These are phyloP conservation scores for Aureobasidium sp. DNA, from an alignment of 2,329 filamentous ascomycete species.

Conservation along the genomic window DNA sequence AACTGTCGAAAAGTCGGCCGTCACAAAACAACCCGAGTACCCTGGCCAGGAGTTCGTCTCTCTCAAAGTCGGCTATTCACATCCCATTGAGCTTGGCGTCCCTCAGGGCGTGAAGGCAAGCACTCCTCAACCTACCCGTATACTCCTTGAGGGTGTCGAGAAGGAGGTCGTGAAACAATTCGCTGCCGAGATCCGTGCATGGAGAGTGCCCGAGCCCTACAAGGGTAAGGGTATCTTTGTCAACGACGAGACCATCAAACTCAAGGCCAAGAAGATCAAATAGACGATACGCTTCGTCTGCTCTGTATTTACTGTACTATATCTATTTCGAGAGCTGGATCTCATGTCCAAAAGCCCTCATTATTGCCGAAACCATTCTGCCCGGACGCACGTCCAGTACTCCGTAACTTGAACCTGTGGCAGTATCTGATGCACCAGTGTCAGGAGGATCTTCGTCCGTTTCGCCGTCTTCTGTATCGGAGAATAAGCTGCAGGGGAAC, in stretches of 20 bases:
- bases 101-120: constrained; percentile 77
- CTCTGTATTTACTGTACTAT: constrained; percentile 11
- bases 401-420: background rate
- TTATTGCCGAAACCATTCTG: too few relatives aligned
- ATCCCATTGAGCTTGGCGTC: constrained; percentile 83
- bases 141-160: constrained; percentile 80
- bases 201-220: constrained; percentile 92
- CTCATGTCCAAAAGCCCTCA: constrained; percentile 7
- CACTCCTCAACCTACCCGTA: constrained; percentile 81
- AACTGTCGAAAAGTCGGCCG: constrained; percentile 67
- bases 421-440: background rate
- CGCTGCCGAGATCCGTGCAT: constrained; percentile 77
- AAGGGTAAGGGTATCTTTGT: constrained; percentile 99
- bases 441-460: background rate
- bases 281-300: constrained; percentile 19
- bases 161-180: constrained; percentile 85
- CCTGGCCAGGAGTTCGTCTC: constrained; percentile 82
- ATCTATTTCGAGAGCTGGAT: constrained; percentile 5
- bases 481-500: background rate
- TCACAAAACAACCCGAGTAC: constrained; percentile 57
- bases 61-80: constrained; percentile 92
- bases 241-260: constrained; percentile 90
- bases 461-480: background rate
- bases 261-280: constrained; percentile 79
- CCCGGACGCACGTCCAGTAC: background rate